Conservation (phyloP, 352 stramenopile species). For the Phytopythium mirpurense region DNA sequence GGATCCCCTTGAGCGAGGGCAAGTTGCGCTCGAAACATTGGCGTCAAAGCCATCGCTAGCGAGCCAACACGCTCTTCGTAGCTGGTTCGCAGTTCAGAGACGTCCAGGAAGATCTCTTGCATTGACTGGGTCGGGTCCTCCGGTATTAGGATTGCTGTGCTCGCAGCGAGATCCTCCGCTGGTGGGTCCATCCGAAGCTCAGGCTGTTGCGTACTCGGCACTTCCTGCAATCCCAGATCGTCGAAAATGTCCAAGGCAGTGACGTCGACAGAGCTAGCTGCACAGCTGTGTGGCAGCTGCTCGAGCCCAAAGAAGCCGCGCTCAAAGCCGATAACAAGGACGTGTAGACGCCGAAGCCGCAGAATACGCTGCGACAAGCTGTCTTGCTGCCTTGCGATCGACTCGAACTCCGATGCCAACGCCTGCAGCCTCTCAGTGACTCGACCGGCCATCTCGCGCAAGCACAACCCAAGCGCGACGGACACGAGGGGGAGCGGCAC, state of each 20-base stretch:
- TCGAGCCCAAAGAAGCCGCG: not conserved
- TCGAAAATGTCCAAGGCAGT: no score
- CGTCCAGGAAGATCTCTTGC: slow-evolving; percentile 5
- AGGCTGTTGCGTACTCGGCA: not conserved
- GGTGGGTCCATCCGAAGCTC: not conserved
- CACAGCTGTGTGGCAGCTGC: not conserved
- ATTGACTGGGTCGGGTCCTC: not conserved
- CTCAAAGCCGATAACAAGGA: no score
- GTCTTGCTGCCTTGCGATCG: not conserved
- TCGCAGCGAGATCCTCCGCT: not conserved
- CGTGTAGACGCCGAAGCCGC: not conserved
- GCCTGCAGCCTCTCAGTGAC: not conserved
- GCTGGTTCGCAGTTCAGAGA: no score
- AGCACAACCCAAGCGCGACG: not conserved
- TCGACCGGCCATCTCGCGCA: not conserved
- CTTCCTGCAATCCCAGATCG: not conserved
- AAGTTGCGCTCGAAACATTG: slow-evolving; percentile 2
- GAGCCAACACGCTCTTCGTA: not conserved
- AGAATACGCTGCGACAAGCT: not conserved
- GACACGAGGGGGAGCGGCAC: not conserved
- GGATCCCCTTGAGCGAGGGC: not conserved
- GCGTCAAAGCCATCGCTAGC: not conserved
- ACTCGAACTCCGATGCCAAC: not conserved
- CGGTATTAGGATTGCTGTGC: slow-evolving; percentile 3
- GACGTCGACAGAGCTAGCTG: no score